These are phyloP conservation scores for Lycium ferocissimum DNA, from an alignment of 257 asterid species.

Conservation along the genomic window DNA sequence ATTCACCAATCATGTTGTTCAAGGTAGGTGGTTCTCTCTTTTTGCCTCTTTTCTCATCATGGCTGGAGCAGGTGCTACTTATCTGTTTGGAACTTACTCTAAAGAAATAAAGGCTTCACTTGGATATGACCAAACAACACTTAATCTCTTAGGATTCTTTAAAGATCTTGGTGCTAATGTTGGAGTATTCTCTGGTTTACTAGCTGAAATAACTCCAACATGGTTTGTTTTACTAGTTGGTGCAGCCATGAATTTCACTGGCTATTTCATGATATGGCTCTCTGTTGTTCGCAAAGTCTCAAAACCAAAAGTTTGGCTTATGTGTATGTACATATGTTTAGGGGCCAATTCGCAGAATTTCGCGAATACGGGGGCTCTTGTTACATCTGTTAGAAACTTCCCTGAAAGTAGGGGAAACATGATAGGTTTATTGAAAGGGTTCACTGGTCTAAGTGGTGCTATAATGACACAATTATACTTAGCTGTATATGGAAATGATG, in stretches of 20 bases:
- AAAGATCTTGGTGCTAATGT: slow-evolving; percentile 88
- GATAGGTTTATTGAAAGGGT: slow-evolving; percentile 77
- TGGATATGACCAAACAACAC: slow-evolving; percentile 84
- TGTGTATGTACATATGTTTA: slow-evolving; percentile 76
- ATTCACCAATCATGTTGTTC: slow-evolving; percentile 53
- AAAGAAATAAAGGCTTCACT: slow-evolving; percentile 70
- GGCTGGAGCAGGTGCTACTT: slow-evolving; percentile 98
- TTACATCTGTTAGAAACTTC: slow-evolving; percentile 69
- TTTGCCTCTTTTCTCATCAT: slow-evolving; percentile 78
- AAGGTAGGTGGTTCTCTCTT: slow-evolving; percentile 88
- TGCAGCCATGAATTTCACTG: slow-evolving; percentile 73
- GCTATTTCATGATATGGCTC: slow-evolving; percentile 82
- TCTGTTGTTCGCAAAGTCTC: slow-evolving; percentile 58
- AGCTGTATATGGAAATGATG: slow-evolving; percentile 80
- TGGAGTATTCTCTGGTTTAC: slow-evolving; percentile 77
- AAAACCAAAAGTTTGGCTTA: slow-evolving; percentile 72
- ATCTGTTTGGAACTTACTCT: slow-evolving; percentile 80
- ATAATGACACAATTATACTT: slow-evolving; percentile 75
- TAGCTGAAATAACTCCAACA: slow-evolving; percentile 81
- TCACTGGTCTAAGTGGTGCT: slow-evolving; percentile 86
- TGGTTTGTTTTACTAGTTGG: slow-evolving; percentile 81
- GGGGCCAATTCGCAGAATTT: slow-evolving; percentile 92
- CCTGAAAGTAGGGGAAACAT: slow-evolving; percentile 72
- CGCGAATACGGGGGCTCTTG: slow-evolving; percentile 91
- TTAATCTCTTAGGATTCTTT: slow-evolving; percentile 78